phyloP scores from a whole-genome alignment of 2,329 filamentous ascomycete genomes.

The Penicillium expansum region DNA sequence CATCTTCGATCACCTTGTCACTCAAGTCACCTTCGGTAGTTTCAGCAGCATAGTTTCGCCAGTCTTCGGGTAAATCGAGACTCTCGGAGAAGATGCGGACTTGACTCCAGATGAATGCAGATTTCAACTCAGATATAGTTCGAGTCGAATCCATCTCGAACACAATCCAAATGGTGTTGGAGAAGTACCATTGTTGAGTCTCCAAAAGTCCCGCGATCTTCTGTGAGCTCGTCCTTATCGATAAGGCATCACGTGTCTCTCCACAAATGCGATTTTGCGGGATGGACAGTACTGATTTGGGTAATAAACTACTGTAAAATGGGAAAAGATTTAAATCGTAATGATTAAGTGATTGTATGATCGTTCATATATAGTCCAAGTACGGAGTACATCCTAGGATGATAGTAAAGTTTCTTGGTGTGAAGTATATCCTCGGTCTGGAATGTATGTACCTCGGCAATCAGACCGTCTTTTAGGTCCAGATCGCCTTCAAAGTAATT shows the following conservation, averaged over 20 bases:
- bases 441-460: constrained; percentile 30
- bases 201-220: constrained; percentile 6
- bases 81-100: constrained; percentile 52
- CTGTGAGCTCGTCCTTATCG: constrained; percentile 7
- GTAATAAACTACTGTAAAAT: neutral
- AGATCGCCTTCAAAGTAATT: constrained; percentile 1
- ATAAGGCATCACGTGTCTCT: constrained; percentile 8
- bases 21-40: constrained; percentile 46
- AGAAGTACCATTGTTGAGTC: constrained; percentile 13
- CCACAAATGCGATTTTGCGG: neutral
- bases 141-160: constrained; percentile 37
- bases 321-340: neutral
- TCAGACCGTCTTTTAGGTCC: constrained; percentile 1
- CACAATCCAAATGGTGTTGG: neutral
- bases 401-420: neutral
- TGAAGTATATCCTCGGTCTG: constrained; percentile 16
- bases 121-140: constrained; percentile 53
- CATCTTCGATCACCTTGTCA: constrained; percentile 51
- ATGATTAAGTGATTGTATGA: neutral
- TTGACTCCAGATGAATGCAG: constrained; percentile 51
- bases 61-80: constrained; percentile 48
- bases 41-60: constrained; percentile 44
- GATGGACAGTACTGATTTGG: neutral
- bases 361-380: accelerated
- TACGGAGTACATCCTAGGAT: neutral